Conservation (phyloP, 2,329 filamentous ascomycete genomes). For the Diaporthe humulicola region DNA sequence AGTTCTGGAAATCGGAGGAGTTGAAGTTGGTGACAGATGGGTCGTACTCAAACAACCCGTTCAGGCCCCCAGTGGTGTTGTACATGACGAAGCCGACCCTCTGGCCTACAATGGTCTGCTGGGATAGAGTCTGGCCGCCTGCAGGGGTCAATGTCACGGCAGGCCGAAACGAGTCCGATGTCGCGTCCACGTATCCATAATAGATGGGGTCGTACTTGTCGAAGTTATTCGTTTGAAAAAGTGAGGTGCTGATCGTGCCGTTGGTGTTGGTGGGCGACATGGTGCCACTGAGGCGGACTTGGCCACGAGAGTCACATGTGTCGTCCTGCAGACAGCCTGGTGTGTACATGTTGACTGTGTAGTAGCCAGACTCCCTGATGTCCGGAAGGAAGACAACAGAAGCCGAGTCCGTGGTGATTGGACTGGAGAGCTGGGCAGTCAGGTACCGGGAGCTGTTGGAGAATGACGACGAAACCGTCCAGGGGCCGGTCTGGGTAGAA, state of each 20-base stretch:
- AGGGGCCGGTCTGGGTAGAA: conserved; percentile 79
- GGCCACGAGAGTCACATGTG: conserved; percentile 81
- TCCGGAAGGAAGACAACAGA: conserved; percentile 86
- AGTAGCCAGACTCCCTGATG: conserved; percentile 90
- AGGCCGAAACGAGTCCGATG: conserved; percentile 80
- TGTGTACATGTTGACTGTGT: conserved; percentile 91
- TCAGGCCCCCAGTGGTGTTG: conserved; percentile 83
- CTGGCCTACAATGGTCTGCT: conserved; percentile 89
- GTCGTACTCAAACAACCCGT: conserved; percentile 91
- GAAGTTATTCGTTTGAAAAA: conserved; percentile 94
- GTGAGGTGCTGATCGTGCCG: conserved; percentile 63
- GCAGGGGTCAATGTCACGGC: conserved; percentile 82
- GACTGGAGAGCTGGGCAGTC: conserved; percentile 71
- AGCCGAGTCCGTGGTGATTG: conserved; percentile 69
- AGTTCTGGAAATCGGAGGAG: conserved; percentile 75
- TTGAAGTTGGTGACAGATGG: conserved; percentile 72
- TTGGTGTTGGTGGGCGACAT: conserved; percentile 63
- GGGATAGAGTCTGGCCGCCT: conserved; percentile 69
- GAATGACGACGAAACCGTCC: conserved; percentile 76
- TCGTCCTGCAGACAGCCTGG: conserved; percentile 88
- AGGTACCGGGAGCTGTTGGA: conserved; percentile 83
- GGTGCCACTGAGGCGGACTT: conserved; percentile 83
- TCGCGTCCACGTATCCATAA: conserved; percentile 85
- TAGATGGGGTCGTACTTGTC: conserved; percentile 98
- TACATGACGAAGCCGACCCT: conserved; percentile 83